Conservation (phyloP, 371 early-diverging fungal species). For the Mortierella sp. region DNA sequence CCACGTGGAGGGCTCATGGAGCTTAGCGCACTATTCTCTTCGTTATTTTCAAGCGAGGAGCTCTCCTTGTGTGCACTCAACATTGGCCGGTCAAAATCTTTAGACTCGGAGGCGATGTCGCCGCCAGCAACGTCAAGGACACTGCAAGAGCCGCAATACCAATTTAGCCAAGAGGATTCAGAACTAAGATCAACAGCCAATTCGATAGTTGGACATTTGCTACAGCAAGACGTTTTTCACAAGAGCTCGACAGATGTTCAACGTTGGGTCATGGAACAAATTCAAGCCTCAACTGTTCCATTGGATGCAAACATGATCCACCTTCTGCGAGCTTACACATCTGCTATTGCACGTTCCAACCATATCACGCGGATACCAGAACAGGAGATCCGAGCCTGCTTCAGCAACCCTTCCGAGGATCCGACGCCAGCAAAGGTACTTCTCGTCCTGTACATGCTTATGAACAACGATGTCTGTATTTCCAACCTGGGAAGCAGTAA, state of each 20-base stretch:
- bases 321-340: conserved; percentile 44
- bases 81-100: conserved; percentile 18
- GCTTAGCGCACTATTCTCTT: conserved; percentile 22
- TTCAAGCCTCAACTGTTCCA: conserved; percentile 38
- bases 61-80: conserved; percentile 40
- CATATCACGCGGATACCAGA: conserved; percentile 50
- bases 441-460: conserved; percentile 50
- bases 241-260: conserved; percentile 46
- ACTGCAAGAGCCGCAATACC: background rate
- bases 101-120: background rate
- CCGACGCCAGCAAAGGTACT: conserved; percentile 51
- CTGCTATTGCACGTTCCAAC: conserved; percentile 35
- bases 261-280: conserved; percentile 47
- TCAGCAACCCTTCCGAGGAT: conserved; percentile 37
- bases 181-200: conserved; percentile 44
- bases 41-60: conserved; percentile 33
- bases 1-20: conserved; percentile 44
- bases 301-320: conserved; percentile 54
- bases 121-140: background rate
- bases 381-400: conserved; percentile 29
- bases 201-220: conserved; percentile 39
- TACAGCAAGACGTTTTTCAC: conserved; percentile 45
- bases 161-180: conserved; percentile 2
- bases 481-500: conserved; percentile 30
- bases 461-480: conserved; percentile 45